Evolutionary conservation across 2,329 filamentous ascomycete species (phyloP).

Genomic region (Chaetomium sp.): DNA sequence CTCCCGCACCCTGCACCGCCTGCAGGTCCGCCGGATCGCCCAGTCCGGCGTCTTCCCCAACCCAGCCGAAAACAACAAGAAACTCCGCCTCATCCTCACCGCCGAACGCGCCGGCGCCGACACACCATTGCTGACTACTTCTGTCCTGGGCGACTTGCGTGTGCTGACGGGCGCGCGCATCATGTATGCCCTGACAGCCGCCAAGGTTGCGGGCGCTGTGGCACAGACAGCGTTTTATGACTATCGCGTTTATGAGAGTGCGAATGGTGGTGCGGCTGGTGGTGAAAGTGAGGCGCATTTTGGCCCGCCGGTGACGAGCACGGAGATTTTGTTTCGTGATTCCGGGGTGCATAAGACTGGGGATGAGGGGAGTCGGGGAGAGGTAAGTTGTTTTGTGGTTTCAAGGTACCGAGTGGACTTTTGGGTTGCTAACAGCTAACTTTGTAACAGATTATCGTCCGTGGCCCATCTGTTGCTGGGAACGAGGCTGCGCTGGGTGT

Average conservation of each 20-base stretch:
- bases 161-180: slow-evolving; percentile 74
- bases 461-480: slow-evolving; percentile 67
- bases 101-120: slow-evolving; percentile 63
- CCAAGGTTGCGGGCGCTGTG: slow-evolving; percentile 83
- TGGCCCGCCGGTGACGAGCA: slow-evolving; percentile 69
- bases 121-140: slow-evolving; percentile 58
- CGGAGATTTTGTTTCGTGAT: slow-evolving; percentile 71
- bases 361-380: slow-evolving; percentile 55
- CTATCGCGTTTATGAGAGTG: slow-evolving; percentile 55
- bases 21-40: slow-evolving; percentile 62
- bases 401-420: not conserved
- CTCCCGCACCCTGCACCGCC: slow-evolving; percentile 61
- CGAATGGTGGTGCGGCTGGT: slow-evolving; percentile 33
- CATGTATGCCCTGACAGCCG: slow-evolving; percentile 75
- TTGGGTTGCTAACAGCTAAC: not conserved
- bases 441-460: slow-evolving; percentile 54
- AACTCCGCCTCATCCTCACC: slow-evolving; percentile 73
- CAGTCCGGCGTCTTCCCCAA: slow-evolving; percentile 72
- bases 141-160: slow-evolving; percentile 71
- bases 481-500: slow-evolving; percentile 58
- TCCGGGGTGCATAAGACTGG: slow-evolving; percentile 54
- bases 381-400: slow-evolving; percentile 42
- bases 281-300: slow-evolving; percentile 51
- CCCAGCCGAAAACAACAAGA: slow-evolving; percentile 52
- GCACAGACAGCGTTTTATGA: slow-evolving; percentile 83